phyloP scores from a whole-genome alignment of 352 stramenopile genomes.

The Phytophthora macrochlamydospora region DNA sequence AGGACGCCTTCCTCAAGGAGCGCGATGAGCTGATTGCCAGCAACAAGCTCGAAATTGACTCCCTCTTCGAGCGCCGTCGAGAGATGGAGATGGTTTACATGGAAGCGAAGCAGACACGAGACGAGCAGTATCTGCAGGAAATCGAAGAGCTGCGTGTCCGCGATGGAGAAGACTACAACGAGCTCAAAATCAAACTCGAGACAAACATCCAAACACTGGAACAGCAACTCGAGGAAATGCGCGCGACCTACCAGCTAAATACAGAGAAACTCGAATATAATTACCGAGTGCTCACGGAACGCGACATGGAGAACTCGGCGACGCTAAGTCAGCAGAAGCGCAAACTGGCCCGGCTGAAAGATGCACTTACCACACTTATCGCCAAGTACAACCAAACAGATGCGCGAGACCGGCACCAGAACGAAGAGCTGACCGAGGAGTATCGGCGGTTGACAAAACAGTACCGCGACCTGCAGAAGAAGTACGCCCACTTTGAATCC shows the following conservation, averaged over 20 bases:
- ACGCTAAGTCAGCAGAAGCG: slow-evolving; percentile 93
- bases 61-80: slow-evolving; percentile 90
- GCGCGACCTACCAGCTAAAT: slow-evolving; percentile 95
- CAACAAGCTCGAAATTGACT: slow-evolving; percentile 93
- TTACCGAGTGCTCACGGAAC: slow-evolving; percentile 94
- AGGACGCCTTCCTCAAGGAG: slow-evolving; percentile 93
- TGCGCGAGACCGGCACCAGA: slow-evolving; percentile 82
- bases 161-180: slow-evolving; percentile 95
- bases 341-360: slow-evolving; percentile 93
- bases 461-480: slow-evolving; percentile 95
- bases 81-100: slow-evolving; percentile 96
- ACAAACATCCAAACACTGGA: slow-evolving; percentile 96
- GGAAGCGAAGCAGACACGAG: slow-evolving; percentile 89
- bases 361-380: slow-evolving; percentile 88
- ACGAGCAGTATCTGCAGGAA: slow-evolving; percentile 91
- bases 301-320: slow-evolving; percentile 95
- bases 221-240: slow-evolving; percentile 96
- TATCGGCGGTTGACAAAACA: slow-evolving; percentile 94
- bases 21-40: slow-evolving; percentile 87
- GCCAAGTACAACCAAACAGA: slow-evolving; percentile 94
- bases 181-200: slow-evolving; percentile 97
- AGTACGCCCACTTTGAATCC: slow-evolving; percentile 94
- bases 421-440: slow-evolving; percentile 94
- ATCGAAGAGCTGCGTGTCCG: slow-evolving; percentile 92
- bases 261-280: slow-evolving; percentile 98